Conservation (phyloP, 768 basidiomycete species). For the Collybiopsis confluens region DNA sequence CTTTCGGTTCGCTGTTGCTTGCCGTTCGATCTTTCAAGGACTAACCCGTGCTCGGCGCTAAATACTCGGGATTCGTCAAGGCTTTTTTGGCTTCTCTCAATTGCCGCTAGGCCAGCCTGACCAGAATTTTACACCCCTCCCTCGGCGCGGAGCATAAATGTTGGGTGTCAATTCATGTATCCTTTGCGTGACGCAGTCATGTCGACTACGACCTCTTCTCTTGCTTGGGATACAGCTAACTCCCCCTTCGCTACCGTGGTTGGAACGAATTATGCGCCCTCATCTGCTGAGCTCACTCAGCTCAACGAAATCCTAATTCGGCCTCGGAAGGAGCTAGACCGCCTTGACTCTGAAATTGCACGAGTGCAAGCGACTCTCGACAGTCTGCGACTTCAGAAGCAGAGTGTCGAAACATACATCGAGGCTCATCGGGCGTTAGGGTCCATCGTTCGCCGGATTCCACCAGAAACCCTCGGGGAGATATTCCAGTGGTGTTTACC, state of each 20-base stretch:
- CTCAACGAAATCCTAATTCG: neutral
- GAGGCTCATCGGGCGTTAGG: slow-evolving; percentile 18
- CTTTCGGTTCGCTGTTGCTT: no score
- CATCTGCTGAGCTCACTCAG: neutral
- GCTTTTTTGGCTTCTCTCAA: no score
- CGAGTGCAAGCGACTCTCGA: neutral
- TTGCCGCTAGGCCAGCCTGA: no score
- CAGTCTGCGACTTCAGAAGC: neutral
- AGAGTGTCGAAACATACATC: slow-evolving; percentile 1
- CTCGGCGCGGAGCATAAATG: no score
- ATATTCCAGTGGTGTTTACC: slow-evolving; percentile 24
- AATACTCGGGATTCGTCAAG: no score
- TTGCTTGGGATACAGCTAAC: no score
- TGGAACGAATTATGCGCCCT: neutral
- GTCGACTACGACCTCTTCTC: no score
- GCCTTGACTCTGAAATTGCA: neutral
- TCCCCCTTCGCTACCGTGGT: neutral
- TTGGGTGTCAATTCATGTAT: no score
- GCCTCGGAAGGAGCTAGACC: neutral
- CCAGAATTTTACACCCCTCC: no score
- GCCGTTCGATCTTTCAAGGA: no score
- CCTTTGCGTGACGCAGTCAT: no score
- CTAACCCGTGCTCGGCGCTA: no score
- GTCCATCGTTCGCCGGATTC: slow-evolving; percentile 19
- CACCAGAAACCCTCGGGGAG: slow-evolving; percentile 19